A percentile compares a stretch with the other conserved stretches of the same genome.
These are phyloP conservation scores for Malus hybrid DNA, from an alignment of 331 rosid genomes.

Conservation along the genomic window DNA sequence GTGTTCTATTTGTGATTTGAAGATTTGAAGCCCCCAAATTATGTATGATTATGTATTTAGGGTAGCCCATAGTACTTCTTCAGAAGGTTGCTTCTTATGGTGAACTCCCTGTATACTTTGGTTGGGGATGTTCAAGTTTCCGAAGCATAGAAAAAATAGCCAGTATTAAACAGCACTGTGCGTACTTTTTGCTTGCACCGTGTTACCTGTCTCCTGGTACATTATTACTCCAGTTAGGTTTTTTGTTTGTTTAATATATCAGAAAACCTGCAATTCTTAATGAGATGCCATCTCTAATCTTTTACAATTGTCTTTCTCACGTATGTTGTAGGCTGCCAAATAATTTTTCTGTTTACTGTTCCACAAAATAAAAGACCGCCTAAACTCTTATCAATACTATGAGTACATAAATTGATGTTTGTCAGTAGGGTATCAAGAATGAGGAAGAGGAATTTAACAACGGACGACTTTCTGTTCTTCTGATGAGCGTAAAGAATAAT, in stretches of 20 bases:
- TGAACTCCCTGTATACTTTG: background rate
- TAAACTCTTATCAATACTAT: background rate
- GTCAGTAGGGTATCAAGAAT: slow-evolving; percentile 40
- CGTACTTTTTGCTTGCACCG: background rate
- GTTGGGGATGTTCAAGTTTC: background rate
- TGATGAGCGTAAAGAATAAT: slow-evolving; percentile 91
- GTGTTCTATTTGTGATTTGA: background rate
- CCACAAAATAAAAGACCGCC: background rate
- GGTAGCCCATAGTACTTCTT: background rate
- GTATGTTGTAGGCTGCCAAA: background rate
- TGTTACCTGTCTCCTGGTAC: background rate
- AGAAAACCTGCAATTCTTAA: background rate
- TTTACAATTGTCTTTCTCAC: background rate
- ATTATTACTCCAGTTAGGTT: background rate
- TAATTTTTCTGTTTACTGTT: background rate
- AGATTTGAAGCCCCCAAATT: background rate
- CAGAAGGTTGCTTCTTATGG: background rate
- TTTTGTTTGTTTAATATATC: background rate
- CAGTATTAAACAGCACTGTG: background rate
- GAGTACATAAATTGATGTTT: background rate
- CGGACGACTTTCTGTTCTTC: slow-evolving; percentile 84
- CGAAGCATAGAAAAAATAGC: background rate
- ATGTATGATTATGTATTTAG: background rate
- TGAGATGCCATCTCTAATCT: background rate
- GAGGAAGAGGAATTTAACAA: slow-evolving; percentile 93